Evolutionary conservation across 768 basidiomycete species (phyloP).

Genomic region (Amylocystis lapponica): DNA sequence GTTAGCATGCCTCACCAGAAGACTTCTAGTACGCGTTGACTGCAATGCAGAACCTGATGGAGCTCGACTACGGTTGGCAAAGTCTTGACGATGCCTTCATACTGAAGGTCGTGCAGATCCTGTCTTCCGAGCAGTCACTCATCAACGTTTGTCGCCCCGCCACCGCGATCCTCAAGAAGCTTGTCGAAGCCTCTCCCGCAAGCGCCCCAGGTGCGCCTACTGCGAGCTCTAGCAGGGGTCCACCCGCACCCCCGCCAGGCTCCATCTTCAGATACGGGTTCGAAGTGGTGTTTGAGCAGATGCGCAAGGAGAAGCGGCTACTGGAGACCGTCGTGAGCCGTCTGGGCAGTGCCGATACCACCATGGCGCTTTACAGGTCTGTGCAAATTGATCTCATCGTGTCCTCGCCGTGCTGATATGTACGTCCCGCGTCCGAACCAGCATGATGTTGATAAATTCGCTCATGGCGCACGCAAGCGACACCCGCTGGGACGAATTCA

Average conservation of each 20-base stretch:
- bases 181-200: conserved; percentile 81
- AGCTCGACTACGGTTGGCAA: conserved; percentile 79
- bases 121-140: conserved; percentile 66
- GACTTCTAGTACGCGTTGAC: conserved; percentile 68
- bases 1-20: neutral
- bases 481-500: conserved; percentile 73
- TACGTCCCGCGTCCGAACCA: conserved; percentile 19
- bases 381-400: conserved; percentile 4
- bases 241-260: conserved; percentile 50
- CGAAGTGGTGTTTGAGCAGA: conserved; percentile 73
- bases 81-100: conserved; percentile 70
- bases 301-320: conserved; percentile 64
- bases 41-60: conserved; percentile 85
- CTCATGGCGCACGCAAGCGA: conserved; percentile 77
- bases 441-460: conserved; percentile 89
- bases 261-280: conserved; percentile 85
- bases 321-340: conserved; percentile 80
- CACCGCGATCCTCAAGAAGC: conserved; percentile 81
- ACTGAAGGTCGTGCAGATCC: conserved; percentile 68
- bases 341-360: conserved; percentile 76
- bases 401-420: neutral
- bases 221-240: conserved; percentile 55
- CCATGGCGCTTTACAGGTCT: conserved; percentile 79
- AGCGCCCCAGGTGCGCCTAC: conserved; percentile 53
- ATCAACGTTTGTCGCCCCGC: conserved; percentile 93